Evolutionary conservation across 2,329 filamentous ascomycete genomes (phyloP), one percentile per base, ranked within the genome.

Genomic region (Scedosporium boydii): DNA sequence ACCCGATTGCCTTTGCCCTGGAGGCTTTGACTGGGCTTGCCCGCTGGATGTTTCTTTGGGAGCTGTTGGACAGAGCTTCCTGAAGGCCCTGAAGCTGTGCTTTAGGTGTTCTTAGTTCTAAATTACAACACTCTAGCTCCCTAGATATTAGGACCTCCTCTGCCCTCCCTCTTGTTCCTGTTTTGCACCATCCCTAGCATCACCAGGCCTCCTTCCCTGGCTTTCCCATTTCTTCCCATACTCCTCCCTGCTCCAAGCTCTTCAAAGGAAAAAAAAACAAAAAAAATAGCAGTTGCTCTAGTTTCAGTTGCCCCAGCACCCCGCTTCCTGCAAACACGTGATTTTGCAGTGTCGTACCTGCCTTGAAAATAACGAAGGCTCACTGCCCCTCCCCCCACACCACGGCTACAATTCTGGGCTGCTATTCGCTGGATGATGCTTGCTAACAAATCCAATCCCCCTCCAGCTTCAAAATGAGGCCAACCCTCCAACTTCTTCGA

Each of bases 381-480:
- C 59, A 61, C 46, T n/a, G 21, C 21, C 21, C 23, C 44, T 48
- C 59, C 59, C 59, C 59, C 59, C 59, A 61, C 59, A n/a, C 29
- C 27, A 27, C 16, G 44, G 26, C 48, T 21, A 41, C 63, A 58
- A 62, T 60, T 57, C 42, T 21, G 62, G 64, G 66, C 67, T 68
- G 64, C 66, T 65, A 65, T 62, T 66, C 74, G 61, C 63, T 29
- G 41, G 61, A 38, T 55, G 63, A 64, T 58, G 64, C 65, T 70
- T 69, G 70, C 75, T 77, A 76, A 77, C 72, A 65, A 66, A 70
- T 71, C 70, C 60, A 59, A 69, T 38, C 34, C 72, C 74, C 74
- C 74, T 76, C 74, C 69, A 77, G 74, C 71, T 69, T 71, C 72
- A 77, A 75, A 74, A 77, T 77, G 76, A 76, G 75, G 73, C 74